Base-by-base conservation (phyloP, 2,329 filamentous ascomycete genomes). In the Aspergillus ruber region DNA sequence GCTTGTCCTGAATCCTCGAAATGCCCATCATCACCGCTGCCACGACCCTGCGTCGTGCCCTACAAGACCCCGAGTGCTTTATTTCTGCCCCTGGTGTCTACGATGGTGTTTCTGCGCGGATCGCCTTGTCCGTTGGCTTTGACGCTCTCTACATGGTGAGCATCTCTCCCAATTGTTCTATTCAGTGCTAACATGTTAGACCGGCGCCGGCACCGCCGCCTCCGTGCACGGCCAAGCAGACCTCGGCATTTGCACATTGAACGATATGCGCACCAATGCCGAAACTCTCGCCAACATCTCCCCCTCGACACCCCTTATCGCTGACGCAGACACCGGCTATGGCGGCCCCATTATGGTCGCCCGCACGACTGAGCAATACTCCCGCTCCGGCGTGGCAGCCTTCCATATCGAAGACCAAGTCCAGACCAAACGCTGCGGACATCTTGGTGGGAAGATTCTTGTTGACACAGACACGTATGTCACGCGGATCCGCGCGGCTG, bases 331-430 rank as follows among this genome's bases (percentile, higher is more conserved):
- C 55, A 79, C 76, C 4, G 77, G 77, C 27, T 79, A 79, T 55
- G 76, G 76, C 39, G 75, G 76, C 0, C 67, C 69, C n/a, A 65
- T 71, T 42, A 72, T 71, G 68, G 68, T 77, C 29, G 70, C 73
- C 10, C 70, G 74, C 13, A 77, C 75, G 4, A 72, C 75, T 4
- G 66, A 70, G 20, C 66, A 73, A 43, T 80, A 80, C 61, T 72
- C 73, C 20, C 72, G 74, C 42, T 69, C 76, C 3, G 78, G 78
- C 20, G 74, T 81, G 2, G 78, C 79, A 1, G 78, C 69, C 8
- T 69, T 81, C 40, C 79, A 81, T 57, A 73, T 81, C 53, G 78
- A 82, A 61, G 79, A 81, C 60, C 76, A 81, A 58, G 71, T 80
- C 6, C 67, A 69, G 50, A 69, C 64, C 13, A 72, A 72, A 48